Evolutionary conservation across 202 grass and related monocot genomes (phyloP).

Genomic region (Digitaria exilis): DNA sequence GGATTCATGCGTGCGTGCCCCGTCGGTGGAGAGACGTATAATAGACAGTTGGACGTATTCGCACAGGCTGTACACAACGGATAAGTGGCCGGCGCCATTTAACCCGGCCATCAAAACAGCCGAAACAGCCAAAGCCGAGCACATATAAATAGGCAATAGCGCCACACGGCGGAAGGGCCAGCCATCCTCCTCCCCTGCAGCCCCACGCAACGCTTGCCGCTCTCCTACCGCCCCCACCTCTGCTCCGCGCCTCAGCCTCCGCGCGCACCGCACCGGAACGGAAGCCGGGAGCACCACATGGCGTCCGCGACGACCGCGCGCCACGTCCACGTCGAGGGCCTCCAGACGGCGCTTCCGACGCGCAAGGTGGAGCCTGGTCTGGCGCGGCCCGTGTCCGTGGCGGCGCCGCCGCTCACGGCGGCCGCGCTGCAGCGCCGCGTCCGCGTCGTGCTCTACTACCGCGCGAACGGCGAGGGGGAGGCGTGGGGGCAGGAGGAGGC

Average conservation of each 20-base stretch:
- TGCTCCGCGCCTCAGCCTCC: background rate
- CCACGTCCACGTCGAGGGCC: conserved; percentile 64
- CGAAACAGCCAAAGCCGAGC: background rate
- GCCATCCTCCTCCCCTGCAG: background rate
- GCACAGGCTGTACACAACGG: background rate
- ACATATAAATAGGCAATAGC: background rate
- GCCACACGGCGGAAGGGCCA: background rate
- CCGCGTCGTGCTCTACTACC: conserved; percentile 79
- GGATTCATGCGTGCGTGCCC: background rate
- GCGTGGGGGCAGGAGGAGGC: conserved; percentile 44
- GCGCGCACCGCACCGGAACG: background rate
- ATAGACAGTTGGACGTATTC: no score
- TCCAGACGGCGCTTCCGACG: conserved; percentile 71
- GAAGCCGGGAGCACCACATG: background rate
- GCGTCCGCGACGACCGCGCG: conserved; percentile 17
- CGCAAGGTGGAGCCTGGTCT: conserved; percentile 41
- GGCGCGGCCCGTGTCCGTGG: conserved; percentile 45
- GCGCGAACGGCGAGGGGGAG: conserved; percentile 29
- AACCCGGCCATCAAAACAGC: background rate
- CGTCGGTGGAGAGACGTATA: background rate
- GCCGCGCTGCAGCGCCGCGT: conserved; percentile 50
- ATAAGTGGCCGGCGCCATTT: background rate
- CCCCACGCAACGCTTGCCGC: background rate
- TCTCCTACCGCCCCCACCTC: background rate
- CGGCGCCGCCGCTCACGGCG: conserved; percentile 23